Evolutionary conservation across 2,329 filamentous ascomycete species (phyloP).

Genomic region (Cryphonectria nitschkei): DNA sequence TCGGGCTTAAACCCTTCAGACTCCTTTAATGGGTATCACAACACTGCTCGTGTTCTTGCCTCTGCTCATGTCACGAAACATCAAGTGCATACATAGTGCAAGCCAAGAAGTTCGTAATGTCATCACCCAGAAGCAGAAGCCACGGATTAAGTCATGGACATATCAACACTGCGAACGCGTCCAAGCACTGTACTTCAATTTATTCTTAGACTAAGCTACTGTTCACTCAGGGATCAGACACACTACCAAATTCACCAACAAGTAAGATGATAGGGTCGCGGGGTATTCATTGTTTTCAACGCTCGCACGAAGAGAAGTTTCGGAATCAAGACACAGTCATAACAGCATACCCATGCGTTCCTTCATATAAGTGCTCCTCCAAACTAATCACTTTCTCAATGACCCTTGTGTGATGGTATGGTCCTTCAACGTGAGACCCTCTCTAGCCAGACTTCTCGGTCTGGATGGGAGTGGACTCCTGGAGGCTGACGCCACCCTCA

Average conservation of each 20-base stretch:
- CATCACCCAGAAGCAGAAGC: background rate
- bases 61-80: background rate
- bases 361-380: background rate
- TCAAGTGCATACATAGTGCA: background rate
- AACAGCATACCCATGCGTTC: conserved; percentile 20
- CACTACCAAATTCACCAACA: background rate
- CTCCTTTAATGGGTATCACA: background rate
- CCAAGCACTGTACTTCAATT: background rate
- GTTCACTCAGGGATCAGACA: background rate
- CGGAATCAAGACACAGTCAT: conserved; percentile 22
- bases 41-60: background rate
- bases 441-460: conserved; percentile 26
- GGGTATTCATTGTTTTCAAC: conserved; percentile 22
- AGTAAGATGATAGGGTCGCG: background rate
- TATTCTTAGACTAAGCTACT: background rate
- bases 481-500: conserved; percentile 25
- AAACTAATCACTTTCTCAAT: background rate
- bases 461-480: conserved; percentile 27
- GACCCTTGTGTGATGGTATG: background rate
- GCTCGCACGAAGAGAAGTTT: conserved; percentile 14
- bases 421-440: background rate
- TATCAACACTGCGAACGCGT: background rate
- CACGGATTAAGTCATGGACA: background rate
- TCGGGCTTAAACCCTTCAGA: background rate
- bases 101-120: background rate